These are phyloP conservation scores for Aaosphaeria pasadenensis DNA, from an alignment of 2,329 filamentous ascomycete genomes.

Conservation along the genomic window DNA sequence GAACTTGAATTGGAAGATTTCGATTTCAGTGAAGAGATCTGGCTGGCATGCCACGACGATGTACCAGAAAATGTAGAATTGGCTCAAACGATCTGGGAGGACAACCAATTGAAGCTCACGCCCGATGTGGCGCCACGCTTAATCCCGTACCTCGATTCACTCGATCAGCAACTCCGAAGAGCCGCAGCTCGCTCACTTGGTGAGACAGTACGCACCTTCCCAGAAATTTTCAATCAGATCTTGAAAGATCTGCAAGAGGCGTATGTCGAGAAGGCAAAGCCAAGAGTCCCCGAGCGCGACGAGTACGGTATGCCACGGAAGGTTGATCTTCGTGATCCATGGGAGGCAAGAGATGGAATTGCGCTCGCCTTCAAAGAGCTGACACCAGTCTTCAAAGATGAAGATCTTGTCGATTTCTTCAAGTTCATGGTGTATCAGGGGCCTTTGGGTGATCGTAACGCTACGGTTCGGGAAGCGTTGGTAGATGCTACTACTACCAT, in stretches of 20 bases:
- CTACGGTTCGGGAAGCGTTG: conserved; percentile 81
- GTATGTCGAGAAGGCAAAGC: conserved; percentile 78
- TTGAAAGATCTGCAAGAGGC: conserved; percentile 64
- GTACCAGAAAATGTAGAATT: conserved; percentile 81
- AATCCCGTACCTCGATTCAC: conserved; percentile 74
- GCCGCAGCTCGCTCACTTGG: conserved; percentile 80
- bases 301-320: conserved; percentile 94
- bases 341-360: conserved; percentile 88
- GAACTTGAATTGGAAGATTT: conserved; percentile 90
- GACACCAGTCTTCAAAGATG: conserved; percentile 64
- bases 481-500: conserved; percentile 81
- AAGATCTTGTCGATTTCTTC: conserved; percentile 73
- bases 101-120: conserved; percentile 74
- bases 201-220: conserved; percentile 64
- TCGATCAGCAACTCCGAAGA: conserved; percentile 77
- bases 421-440: conserved; percentile 82
- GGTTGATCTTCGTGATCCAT: conserved; percentile 80
- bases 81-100: conserved; percentile 89
- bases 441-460: conserved; percentile 79
- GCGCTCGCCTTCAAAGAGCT: conserved; percentile 84
- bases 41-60: conserved; percentile 90
- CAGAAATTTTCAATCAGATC: conserved; percentile 58
- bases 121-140: conserved; percentile 64
- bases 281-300: conserved; percentile 78
- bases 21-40: conserved; percentile 84